Evolutionary conservation across 1,139 yeast genomes (phyloP).

Genomic region (Debaryomyces sp.): DNA sequence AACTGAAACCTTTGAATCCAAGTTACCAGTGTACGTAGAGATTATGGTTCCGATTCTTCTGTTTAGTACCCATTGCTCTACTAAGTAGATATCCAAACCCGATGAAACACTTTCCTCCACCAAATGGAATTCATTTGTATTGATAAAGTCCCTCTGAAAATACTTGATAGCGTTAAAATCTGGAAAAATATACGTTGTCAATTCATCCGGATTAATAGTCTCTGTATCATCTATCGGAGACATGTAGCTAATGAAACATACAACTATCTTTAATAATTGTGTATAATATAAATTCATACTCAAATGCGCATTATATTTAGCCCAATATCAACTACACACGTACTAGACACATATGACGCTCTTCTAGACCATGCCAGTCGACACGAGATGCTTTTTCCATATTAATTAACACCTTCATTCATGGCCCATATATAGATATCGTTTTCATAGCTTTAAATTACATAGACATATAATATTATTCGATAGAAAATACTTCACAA

Average conservation of each 20-base stretch:
- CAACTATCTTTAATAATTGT: background rate
- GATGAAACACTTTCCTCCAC: slow-evolving; percentile 47
- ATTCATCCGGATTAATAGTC: slow-evolving; percentile 19
- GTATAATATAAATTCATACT: background rate
- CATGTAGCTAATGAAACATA: background rate
- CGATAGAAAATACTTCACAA: background rate
- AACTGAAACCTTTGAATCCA: slow-evolving; percentile 61
- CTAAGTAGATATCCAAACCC: slow-evolving; percentile 88
- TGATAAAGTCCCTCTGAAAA: slow-evolving; percentile 43
- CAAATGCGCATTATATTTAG: too few species aligned
- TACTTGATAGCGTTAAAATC: slow-evolving; percentile 58
- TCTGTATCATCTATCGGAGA: slow-evolving; percentile 1
- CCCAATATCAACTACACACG: too few species aligned
- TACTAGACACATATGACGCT: too few species aligned
- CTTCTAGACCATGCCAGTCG: too few species aligned
- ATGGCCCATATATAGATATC: too few species aligned
- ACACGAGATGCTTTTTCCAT: too few species aligned
- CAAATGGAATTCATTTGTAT: slow-evolving; percentile 38
- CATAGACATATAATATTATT: background rate
- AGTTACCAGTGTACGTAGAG: slow-evolving; percentile 83
- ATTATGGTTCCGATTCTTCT: slow-evolving; percentile 69
- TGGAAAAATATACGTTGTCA: slow-evolving; percentile 48
- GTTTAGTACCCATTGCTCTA: slow-evolving; percentile 90
- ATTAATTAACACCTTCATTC: too few species aligned
- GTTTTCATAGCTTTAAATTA: too few species aligned